Percentiles rank a stretch among this genome's conserved stretches.
These are phyloP conservation scores for Plasmopara muralis DNA, from an alignment of 352 stramenopile species.

Conservation along the genomic window DNA sequence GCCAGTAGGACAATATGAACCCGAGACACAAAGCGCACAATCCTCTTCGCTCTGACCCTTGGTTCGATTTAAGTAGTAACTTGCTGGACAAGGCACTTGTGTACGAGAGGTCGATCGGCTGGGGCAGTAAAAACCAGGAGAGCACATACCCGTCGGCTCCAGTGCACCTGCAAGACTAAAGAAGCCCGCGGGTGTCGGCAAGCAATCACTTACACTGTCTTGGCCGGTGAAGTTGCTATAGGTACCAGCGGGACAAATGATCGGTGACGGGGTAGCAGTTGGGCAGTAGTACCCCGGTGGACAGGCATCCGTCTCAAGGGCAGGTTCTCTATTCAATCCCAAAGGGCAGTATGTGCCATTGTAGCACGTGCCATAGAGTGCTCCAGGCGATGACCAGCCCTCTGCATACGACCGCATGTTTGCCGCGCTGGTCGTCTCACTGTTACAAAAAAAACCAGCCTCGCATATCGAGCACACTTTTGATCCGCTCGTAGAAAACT, in stretches of 20 bases:
- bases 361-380: conserved; percentile 75
- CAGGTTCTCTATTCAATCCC: conserved; percentile 64
- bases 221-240: conserved; percentile 81
- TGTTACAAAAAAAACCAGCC: conserved; percentile 78
- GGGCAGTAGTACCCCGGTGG: conserved; percentile 80
- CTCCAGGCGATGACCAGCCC: conserved; percentile 49
- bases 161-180: conserved; percentile 63
- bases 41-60: conserved; percentile 59
- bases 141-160: conserved; percentile 47
- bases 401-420: conserved; percentile 54
- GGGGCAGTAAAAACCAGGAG: conserved; percentile 83
- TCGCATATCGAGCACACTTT: conserved; percentile 55
- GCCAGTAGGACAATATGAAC: conserved; percentile 57
- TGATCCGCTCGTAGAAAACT: conserved; percentile 43
- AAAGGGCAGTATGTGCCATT: conserved; percentile 81
- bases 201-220: conserved; percentile 66
- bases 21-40: conserved; percentile 64
- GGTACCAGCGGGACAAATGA: conserved; percentile 78
- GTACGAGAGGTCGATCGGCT: conserved; percentile 52
- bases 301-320: conserved; percentile 62
- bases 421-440: conserved; percentile 47
- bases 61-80: conserved; percentile 69
- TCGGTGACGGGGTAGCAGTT: conserved; percentile 44
- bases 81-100: conserved; percentile 67
- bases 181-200: conserved; percentile 58